Conservation (phyloP, 441 rosid genomes). For the Populus tomentosa region DNA sequence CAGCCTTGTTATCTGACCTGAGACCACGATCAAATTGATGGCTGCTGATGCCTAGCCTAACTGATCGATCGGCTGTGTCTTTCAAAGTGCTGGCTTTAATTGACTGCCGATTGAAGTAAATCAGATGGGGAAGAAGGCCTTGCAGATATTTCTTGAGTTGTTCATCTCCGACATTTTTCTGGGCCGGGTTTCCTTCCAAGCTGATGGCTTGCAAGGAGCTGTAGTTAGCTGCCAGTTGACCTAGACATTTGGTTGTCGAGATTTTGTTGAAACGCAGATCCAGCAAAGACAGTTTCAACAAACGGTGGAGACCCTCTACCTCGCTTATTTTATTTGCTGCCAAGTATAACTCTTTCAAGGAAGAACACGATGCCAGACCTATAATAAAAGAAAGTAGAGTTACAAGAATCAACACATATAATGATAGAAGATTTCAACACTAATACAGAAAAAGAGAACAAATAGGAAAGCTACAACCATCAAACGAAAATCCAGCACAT, state of each 20-base stretch:
- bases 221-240: slow-evolving; percentile 55
- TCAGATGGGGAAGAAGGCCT: no score
- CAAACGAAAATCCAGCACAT: no score
- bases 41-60: no score
- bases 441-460: no score
- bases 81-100: no score
- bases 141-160: no score
- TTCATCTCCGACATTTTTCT: no score
- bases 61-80: no score
- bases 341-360: slow-evolving; percentile 86
- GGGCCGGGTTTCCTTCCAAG: slow-evolving; percentile 66
- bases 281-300: slow-evolving; percentile 69
- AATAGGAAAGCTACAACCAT: no score
- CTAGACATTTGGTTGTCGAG: slow-evolving; percentile 73
- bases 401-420: neutral
- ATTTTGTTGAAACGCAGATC: slow-evolving; percentile 91
- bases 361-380: slow-evolving; percentile 94
- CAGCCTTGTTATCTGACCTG: no score
- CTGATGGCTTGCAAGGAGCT: slow-evolving; percentile 87
- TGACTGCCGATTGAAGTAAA: no score
- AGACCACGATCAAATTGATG: no score
- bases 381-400: neutral
- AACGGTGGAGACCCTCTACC: slow-evolving; percentile 88
- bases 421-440: neutral
- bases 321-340: slow-evolving; percentile 57